Conservation (phyloP, 2,329 filamentous ascomycete species). For the Periconia sp. region DNA sequence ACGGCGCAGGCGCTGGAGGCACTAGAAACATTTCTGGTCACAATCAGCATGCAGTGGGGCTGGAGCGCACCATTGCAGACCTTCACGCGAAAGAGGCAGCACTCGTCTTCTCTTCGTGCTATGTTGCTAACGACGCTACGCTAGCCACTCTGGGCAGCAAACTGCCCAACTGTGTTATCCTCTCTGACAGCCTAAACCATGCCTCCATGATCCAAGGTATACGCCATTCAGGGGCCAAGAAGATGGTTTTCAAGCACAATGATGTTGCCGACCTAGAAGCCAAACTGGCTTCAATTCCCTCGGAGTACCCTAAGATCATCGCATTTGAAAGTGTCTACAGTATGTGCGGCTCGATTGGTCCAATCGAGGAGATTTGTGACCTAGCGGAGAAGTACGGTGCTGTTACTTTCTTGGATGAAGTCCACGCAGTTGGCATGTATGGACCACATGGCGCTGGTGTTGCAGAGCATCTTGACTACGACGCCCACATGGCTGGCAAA, state of each 20-base stretch:
- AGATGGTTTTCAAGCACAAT: conserved; percentile 99
- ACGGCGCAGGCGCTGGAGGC: conserved; percentile 92
- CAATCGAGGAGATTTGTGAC: conserved; percentile 95
- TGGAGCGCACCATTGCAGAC: conserved; percentile 83
- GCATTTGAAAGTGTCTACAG: conserved; percentile 99
- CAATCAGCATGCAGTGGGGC: conserved; percentile 87
- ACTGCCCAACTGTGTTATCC: conserved; percentile 92
- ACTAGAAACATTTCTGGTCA: conserved; percentile 98
- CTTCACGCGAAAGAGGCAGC: conserved; percentile 91
- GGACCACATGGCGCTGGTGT: conserved; percentile 94
- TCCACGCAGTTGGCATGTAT: conserved; percentile 99
- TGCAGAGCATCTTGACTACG: conserved; percentile 95
- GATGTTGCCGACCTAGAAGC: conserved; percentile 90
- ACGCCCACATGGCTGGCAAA: conserved; percentile 77
- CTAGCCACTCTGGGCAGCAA: conserved; percentile 96
- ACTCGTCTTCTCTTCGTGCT: conserved; percentile 96
- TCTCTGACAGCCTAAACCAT: conserved; percentile 98
- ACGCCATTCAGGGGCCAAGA: conserved; percentile 93
- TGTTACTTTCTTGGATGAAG: conserved; percentile 96
- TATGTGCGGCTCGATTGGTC: conserved; percentile 98
- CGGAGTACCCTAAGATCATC: conserved; percentile 92
- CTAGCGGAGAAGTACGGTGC: conserved; percentile 97
- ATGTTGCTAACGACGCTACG: conserved; percentile 97
- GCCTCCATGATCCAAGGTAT: conserved; percentile 99
- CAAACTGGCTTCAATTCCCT: conserved; percentile 86